A percentile compares a stretch with the other conserved stretches of the same genome.
phyloP scores from a whole-genome alignment of 2,329 filamentous ascomycete genomes.

The Colletotrichum higginsianum region DNA sequence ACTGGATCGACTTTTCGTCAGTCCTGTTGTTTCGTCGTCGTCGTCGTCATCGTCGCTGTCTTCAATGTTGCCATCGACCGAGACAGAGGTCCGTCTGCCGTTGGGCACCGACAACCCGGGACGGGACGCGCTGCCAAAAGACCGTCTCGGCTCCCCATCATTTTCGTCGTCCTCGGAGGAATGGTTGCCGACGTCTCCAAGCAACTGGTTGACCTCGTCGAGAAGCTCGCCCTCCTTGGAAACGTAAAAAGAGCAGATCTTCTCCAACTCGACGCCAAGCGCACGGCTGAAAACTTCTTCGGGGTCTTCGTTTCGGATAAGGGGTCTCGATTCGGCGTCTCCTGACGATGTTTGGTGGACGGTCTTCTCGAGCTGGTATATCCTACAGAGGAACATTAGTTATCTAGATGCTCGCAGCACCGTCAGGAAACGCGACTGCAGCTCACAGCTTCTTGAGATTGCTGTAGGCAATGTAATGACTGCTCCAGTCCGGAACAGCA shows the following conservation, averaged over 20 bases:
- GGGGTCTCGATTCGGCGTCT: conserved; percentile 88
- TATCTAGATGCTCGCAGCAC: not conserved
- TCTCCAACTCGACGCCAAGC: conserved; percentile 91
- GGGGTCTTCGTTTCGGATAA: conserved; percentile 81
- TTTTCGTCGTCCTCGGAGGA: conserved; percentile 61
- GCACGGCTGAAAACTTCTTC: conserved; percentile 86
- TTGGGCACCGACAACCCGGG: conserved; percentile 53
- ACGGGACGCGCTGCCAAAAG: conserved; percentile 44
- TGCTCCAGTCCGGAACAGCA: conserved; percentile 99
- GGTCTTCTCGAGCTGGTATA: conserved; percentile 94
- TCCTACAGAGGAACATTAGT: conserved; percentile 66
- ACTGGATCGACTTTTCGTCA: conserved; percentile 63
- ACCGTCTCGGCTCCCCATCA: conserved; percentile 31
- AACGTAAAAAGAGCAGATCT: conserved; percentile 92
- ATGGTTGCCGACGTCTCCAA: conserved; percentile 80
- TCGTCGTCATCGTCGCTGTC: conserved; percentile 78
- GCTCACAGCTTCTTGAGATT: conserved; percentile 97
- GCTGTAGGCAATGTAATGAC: conserved; percentile 97
- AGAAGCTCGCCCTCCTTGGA: conserved; percentile 91
- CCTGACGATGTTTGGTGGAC: conserved; percentile 73
- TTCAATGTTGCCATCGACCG: conserved; percentile 71
- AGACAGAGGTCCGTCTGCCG: conserved; percentile 55
- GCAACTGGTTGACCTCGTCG: conserved; percentile 83
- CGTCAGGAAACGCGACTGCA: not conserved
- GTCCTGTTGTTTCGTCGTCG: conserved; percentile 71